Percentiles rank a stretch among this genome's conserved stretches.
Evolutionary conservation across 2,329 filamentous ascomycete genomes (phyloP).

Genomic region (Microcera coccophila): DNA sequence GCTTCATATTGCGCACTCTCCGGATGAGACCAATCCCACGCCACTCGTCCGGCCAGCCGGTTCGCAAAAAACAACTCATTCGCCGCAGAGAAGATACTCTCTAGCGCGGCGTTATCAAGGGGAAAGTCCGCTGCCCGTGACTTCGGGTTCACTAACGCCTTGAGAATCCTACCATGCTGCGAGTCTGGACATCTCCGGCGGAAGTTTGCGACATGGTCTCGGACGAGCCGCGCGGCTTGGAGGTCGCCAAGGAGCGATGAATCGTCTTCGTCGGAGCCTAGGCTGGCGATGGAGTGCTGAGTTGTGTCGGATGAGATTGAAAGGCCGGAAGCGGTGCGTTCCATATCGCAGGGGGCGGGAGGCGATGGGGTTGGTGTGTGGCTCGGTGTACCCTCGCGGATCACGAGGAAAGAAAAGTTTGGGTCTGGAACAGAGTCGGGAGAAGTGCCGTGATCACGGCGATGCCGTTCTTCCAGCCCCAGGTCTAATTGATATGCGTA

Average conservation of each 20-base stretch:
- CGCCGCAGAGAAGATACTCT: conserved; percentile 56
- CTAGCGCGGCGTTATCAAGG: conserved; percentile 55
- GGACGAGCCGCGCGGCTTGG: conserved; percentile 47
- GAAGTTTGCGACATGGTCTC: conserved; percentile 43
- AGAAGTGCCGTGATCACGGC: background rate
- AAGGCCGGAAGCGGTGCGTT: conserved; percentile 48
- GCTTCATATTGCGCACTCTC: conserved; percentile 47
- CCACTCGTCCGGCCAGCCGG: conserved; percentile 52
- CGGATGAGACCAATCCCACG: conserved; percentile 58
- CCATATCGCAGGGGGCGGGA: conserved; percentile 34
- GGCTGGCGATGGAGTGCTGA: conserved; percentile 26
- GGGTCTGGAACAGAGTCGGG: conserved; percentile 29
- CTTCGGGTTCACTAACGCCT: conserved; percentile 52
- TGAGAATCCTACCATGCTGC: conserved; percentile 55
- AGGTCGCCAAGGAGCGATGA: conserved; percentile 42
- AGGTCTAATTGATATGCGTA: conserved; percentile 9
- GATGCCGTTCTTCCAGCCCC: conserved; percentile 9
- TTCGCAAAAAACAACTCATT: conserved; percentile 62
- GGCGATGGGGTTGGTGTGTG: conserved; percentile 14
- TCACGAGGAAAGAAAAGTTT: conserved; percentile 37
- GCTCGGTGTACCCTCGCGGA: conserved; percentile 33
- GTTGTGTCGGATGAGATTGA: conserved; percentile 43
- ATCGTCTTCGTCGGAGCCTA: conserved; percentile 23
- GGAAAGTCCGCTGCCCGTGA: conserved; percentile 44
- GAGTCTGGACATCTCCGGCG: conserved; percentile 46